Evolutionary conservation across 2,329 filamentous ascomycete species (phyloP), one percentile per base, ranked within the genome.

Genomic region (Apiospora aurea): DNA sequence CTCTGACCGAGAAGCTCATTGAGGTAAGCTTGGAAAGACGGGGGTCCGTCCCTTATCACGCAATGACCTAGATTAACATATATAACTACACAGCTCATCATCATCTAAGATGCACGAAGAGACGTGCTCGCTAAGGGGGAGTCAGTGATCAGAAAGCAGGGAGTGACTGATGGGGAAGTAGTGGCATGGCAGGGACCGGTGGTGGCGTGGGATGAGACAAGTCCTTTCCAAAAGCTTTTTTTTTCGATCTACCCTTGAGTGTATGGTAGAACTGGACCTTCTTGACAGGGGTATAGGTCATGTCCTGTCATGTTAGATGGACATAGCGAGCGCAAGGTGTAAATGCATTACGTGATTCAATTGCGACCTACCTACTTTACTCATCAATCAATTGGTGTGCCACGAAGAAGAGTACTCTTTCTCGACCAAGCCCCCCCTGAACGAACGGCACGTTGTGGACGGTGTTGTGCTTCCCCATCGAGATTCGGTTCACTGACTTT

Each of bases 1-100:
- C 82, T 66, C 79, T 90, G 66, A 91, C 88, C 2, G 89, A 90
- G 77, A 89, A 87, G 79, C 82, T 91, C 46, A 91, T 91, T 74
- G 88, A 90, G 84, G 88, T 90, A 78, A 79, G 84, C 79, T 69
- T 73, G n/a, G 21, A 24, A 29, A 14, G 14, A 14, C 1, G 13
- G 5, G 21, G 11, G 34, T 11, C 57, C 10, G 1, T 29, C 18
- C 26, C n/a, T 10, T 44, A 8, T n/a, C 6, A 10, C 16, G 29
- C 29, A 14, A 41, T 21, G 10, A 11, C 11, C 7, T 18, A 44
- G 47, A 21, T 29, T 69, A 44, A 69, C n/a, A 47, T 24, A 5
- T 43, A n/a, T 24, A 18, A 38, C 34, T 41, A 41, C 47, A 18
- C 47, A 73, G 72, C 72, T 73, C 46, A 73, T 73, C 53, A 73